Evolutionary conservation across 2,329 filamentous ascomycete genomes (phyloP), one percentile per base, ranked within the genome.

Genomic region (Colletotrichum paranaense): DNA sequence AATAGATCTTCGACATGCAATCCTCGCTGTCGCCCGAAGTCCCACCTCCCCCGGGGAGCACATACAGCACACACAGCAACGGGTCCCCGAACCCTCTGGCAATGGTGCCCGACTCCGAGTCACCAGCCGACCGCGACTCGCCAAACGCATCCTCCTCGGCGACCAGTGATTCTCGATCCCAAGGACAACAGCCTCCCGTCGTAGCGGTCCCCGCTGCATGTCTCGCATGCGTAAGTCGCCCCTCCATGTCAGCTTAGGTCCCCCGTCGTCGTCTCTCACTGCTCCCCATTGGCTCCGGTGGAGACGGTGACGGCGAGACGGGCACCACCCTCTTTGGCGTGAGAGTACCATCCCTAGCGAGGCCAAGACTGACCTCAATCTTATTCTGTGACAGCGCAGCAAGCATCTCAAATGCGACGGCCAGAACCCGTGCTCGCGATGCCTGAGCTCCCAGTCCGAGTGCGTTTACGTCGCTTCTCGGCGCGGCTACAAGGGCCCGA

Each of bases 391-490:
- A 66, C 63, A 91, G 89, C 86, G 89, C 64, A 84, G 79, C 75
- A 91, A 94, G 78, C 94, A 95, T 81, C 87, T 95, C 62, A 95
- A 94, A 80, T 95, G 93, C 80, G 92, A 95, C 81, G 93, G 92
- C 32, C 83, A 86, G 49, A 91, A 83, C 38, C 93, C 93, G 14
- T 95, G 94, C 82, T 87, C 89, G 59, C 90, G 94, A 67, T 95
- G 93, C 81, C 83, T 84, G 26, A 82, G 85, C 63, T 87, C 88
- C 60, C 88, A 88, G 68, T 83, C 87, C 22, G 87, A 92, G 60
- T 96, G 94, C 81, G 84, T 91, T 78, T 95, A 94, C 80, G 90
- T 94, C 62, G 91, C 92, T 57, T 95, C 93, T 52, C 91, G 93
- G 56, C 89, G 93, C 74, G 93, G 93, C 35, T 94, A 93, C 84